Evolutionary conservation across 1,284 basidiomycete genomes (phyloP).

Genomic region (Cystobasidiaceae sp.): DNA sequence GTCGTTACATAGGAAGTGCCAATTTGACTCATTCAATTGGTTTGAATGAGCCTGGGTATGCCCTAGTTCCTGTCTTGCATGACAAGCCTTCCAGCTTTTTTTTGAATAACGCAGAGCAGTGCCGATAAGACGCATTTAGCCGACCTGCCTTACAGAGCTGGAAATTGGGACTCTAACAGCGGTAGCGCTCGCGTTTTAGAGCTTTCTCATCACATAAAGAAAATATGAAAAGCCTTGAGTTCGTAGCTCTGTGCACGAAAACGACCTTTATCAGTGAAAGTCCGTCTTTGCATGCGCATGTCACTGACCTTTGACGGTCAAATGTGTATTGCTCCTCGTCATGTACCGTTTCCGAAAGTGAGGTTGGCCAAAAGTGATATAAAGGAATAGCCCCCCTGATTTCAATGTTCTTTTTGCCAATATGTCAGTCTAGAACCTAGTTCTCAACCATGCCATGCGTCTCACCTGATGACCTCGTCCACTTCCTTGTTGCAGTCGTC

Average conservation of each 20-base stretch:
- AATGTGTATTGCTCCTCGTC: conserved; percentile 47
- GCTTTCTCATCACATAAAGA: conserved; percentile 17
- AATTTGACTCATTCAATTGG: no score
- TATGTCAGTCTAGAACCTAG: not conserved
- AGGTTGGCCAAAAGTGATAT: conserved; percentile 53
- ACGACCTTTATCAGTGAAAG: not conserved
- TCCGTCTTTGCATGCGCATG: conserved; percentile 32
- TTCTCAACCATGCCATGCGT: conserved; percentile 33
- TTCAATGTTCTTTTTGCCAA: conserved; percentile 1
- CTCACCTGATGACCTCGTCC: conserved; percentile 67
- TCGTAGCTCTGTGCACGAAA: conserved; percentile 8
- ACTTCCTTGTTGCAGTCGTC: conserved; percentile 74
- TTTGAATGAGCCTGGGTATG: no score
- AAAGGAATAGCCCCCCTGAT: conserved; percentile 23
- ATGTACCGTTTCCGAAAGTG: conserved; percentile 76
- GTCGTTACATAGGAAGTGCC: no score
- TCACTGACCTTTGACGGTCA: not conserved
- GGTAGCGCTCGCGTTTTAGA: no score
- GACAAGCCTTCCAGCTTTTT: no score
- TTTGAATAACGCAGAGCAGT: no score
- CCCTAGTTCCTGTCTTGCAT: no score
- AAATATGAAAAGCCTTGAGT: conserved; percentile 28
- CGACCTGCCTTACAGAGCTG: no score
- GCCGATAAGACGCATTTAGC: no score
- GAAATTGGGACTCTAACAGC: no score